A percentile compares a stretch with the other conserved stretches of the same genome.
phyloP scores from a whole-genome alignment of 805 yeast genomes.

The Kluyveromyces siamensis region DNA sequence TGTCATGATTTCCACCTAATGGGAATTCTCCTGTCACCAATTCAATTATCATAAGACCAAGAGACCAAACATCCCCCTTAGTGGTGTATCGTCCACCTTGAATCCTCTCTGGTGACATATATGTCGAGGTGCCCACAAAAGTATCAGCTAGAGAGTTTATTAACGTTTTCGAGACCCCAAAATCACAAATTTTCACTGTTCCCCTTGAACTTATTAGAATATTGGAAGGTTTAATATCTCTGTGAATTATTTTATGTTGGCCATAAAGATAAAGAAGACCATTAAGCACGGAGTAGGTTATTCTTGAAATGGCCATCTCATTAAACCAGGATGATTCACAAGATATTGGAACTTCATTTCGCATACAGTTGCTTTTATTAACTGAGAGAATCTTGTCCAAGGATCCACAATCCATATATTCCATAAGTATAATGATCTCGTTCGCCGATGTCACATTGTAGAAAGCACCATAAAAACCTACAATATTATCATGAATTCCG shows the following conservation, averaged over 20 bases:
- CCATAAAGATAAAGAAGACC: conserved; percentile 79
- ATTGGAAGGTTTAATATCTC: conserved; percentile 95
- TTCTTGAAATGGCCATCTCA: conserved; percentile 59
- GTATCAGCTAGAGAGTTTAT: conserved; percentile 94
- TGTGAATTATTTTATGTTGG: conserved; percentile 79
- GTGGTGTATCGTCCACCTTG: conserved; percentile 90
- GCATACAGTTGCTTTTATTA: conserved; percentile 42
- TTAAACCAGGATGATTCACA: conserved; percentile 23
- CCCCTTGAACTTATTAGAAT: conserved; percentile 83
- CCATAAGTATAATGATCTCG: conserved; percentile 88
- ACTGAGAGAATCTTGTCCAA: conserved; percentile 64
- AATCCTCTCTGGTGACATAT: conserved; percentile 96
- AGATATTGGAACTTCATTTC: conserved; percentile 9
- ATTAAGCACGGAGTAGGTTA: conserved; percentile 65
- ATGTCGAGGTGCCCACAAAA: conserved; percentile 95
- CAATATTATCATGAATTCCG: conserved; percentile 64
- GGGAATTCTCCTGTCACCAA: conserved; percentile 81
- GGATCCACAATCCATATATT: conserved; percentile 91
- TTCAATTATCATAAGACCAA: conserved; percentile 85
- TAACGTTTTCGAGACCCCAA: conserved; percentile 90
- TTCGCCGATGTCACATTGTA: conserved; percentile 41
- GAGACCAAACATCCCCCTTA: conserved; percentile 96
- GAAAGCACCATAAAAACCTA: conserved; percentile 87
- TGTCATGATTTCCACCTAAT: conserved; percentile 48
- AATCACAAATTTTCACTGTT: conserved; percentile 85